Conservation (phyloP, 2,329 filamentous ascomycete genomes). For the Clarireedia sp. region DNA sequence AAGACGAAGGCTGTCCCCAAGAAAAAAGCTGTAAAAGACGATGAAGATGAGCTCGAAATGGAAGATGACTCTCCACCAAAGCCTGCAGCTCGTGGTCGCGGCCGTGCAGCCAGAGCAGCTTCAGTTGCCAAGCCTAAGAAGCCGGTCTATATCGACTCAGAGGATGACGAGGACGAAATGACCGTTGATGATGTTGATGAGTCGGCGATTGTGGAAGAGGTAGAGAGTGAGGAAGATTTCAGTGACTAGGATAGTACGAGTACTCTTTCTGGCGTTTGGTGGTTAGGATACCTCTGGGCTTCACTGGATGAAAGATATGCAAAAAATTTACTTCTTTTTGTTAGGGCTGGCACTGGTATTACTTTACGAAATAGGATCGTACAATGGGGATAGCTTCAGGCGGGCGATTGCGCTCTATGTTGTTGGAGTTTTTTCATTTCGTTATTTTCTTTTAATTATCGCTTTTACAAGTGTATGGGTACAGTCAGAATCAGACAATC, state of each 20-base stretch:
- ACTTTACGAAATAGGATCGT: no score
- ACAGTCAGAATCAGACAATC: no score
- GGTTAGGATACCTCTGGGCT: background rate
- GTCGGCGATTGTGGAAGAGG: conserved; percentile 25
- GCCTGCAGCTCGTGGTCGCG: conserved; percentile 24
- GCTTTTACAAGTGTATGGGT: no score
- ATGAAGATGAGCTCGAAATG: background rate
- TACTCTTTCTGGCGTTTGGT: background rate
- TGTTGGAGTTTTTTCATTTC: no score
- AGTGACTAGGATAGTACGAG: conserved; percentile 16
- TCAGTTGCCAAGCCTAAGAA: conserved; percentile 5
- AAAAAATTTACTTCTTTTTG: no score
- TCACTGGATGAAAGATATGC: no score
- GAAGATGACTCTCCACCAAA: conserved; percentile 20
- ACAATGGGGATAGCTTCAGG: no score
- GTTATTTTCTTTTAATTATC: no score
- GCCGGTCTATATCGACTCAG: conserved; percentile 13
- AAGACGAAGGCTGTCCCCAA: conserved; percentile 1
- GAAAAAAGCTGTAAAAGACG: conserved; percentile 4
- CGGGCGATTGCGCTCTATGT: no score
- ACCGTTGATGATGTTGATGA: conserved; percentile 30
- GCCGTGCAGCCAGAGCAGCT: conserved; percentile 7
- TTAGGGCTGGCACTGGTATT: no score
- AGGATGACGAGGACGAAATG: conserved; percentile 26
- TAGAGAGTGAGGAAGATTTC: conserved; percentile 27